These are phyloP conservation scores for Leucogyrophana mollusca DNA, from an alignment of 768 basidiomycete species.

Conservation along the genomic window DNA sequence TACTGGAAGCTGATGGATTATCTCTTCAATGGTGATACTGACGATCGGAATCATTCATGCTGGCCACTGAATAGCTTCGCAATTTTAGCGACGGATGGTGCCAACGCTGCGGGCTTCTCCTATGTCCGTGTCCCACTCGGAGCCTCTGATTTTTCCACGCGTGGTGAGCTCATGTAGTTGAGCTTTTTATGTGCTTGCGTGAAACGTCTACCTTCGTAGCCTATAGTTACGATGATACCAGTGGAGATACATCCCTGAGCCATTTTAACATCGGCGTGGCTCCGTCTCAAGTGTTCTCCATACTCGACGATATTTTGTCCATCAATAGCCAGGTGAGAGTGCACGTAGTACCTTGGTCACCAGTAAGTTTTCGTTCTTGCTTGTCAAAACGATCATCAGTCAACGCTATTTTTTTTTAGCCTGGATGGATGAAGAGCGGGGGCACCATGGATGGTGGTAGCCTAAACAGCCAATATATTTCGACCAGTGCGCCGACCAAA, in stretches of 20 bases:
- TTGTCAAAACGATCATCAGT: background rate
- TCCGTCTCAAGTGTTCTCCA: conserved; percentile 31
- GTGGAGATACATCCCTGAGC: conserved; percentile 25
- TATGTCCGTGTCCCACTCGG: conserved; percentile 31
- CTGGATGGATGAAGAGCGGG: conserved; percentile 68
- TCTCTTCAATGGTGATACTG: conserved; percentile 26
- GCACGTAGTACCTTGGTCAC: conserved; percentile 64
- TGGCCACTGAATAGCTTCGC: background rate
- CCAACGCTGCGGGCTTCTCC: conserved; percentile 27
- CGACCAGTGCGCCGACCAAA: conserved; percentile 35
- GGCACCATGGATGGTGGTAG: conserved; percentile 62
- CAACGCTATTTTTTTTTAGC: conserved; percentile 33
- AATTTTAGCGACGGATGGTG: conserved; percentile 22
- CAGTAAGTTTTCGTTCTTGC: conserved; percentile 36
- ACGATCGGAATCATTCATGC: background rate
- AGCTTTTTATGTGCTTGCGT: background rate
- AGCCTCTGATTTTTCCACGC: conserved; percentile 31
- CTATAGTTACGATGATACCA: conserved; percentile 30
- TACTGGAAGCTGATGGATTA: conserved; percentile 27
- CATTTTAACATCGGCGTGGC: conserved; percentile 26
- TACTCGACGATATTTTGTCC: conserved; percentile 27
- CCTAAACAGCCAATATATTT: conserved; percentile 42
- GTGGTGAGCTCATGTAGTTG: conserved; percentile 5
- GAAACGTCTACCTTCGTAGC: conserved; percentile 8
- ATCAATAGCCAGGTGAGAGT: conserved; percentile 37